Evolutionary conservation across 2,329 filamentous ascomycete species (phyloP).

Genomic region (Periconia sp.): DNA sequence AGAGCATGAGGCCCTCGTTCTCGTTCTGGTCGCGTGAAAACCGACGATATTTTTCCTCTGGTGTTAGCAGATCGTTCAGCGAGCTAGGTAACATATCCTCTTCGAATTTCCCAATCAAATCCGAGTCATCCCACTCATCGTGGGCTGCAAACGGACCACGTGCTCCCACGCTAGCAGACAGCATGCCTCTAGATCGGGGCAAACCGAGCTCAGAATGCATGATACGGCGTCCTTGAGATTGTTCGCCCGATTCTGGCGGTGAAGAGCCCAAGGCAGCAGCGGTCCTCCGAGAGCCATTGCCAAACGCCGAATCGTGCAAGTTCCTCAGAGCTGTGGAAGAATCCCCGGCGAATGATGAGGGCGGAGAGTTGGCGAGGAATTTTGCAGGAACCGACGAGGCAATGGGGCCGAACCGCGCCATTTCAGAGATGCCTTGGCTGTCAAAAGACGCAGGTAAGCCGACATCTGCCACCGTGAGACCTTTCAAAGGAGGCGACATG

Average conservation of each 20-base stretch:
- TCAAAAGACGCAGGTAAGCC: conserved; percentile 94
- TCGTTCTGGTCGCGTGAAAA: conserved; percentile 61
- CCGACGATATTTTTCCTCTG: conserved; percentile 62
- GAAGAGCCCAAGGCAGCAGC: conserved; percentile 50
- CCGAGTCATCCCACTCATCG: conserved; percentile 55
- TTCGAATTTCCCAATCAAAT: conserved; percentile 72
- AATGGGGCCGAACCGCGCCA: conserved; percentile 84
- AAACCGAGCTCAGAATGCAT: conserved; percentile 66
- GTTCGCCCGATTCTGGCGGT: conserved; percentile 66
- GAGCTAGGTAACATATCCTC: conserved; percentile 83
- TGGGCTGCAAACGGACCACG: conserved; percentile 41
- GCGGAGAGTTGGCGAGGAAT: conserved; percentile 84
- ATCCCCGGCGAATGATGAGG: conserved; percentile 63
- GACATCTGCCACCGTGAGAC: conserved; percentile 90
- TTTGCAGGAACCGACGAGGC: conserved; percentile 91
- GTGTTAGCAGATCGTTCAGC: conserved; percentile 64
- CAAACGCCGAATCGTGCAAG: conserved; percentile 69
- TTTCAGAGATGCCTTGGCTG: conserved; percentile 91
- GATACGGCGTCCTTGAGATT: conserved; percentile 60
- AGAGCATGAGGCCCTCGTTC: conserved; percentile 50
- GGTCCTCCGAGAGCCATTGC: conserved; percentile 65
- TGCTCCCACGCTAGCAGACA: conserved; percentile 63
- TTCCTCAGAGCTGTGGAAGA: conserved; percentile 60
- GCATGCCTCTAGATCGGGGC: conserved; percentile 55
- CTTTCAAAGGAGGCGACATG: conserved; percentile 71